Evolutionary conservation across 352 stramenopile species (phyloP).

Genomic region (Globisporangium mamillatum): DNA sequence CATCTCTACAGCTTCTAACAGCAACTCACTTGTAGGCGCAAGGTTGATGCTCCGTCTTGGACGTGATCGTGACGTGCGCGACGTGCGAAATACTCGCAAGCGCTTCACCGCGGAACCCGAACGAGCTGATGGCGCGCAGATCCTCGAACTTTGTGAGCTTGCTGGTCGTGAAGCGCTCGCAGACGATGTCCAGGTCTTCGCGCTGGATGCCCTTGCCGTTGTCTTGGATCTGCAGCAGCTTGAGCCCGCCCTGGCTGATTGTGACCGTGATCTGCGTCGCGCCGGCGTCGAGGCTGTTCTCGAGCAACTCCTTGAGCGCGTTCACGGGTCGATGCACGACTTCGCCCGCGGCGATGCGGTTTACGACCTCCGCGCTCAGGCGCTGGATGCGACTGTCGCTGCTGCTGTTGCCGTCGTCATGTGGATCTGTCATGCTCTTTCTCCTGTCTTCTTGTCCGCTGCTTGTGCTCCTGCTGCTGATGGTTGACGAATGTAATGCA

Average conservation of each 20-base stretch:
- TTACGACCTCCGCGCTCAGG: conserved; percentile 90
- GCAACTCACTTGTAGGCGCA: conserved; percentile 77
- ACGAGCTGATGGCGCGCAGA: conserved; percentile 92
- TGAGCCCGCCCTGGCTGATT: conserved; percentile 85
- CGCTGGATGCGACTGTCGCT: conserved; percentile 72
- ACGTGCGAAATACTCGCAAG: conserved; percentile 97
- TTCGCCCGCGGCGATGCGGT: conserved; percentile 94
- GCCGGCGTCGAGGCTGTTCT: conserved; percentile 98
- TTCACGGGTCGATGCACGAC: conserved; percentile 94
- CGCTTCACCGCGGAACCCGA: conserved; percentile 98
- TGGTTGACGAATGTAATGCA: neutral
- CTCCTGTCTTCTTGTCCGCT: neutral
- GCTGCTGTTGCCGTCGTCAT: neutral
- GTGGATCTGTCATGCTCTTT: conserved; percentile 1
- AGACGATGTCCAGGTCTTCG: conserved; percentile 94
- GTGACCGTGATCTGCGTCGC: conserved; percentile 82
- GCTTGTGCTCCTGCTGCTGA: neutral
- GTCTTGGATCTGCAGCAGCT: conserved; percentile 94
- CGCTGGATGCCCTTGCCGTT: conserved; percentile 92
- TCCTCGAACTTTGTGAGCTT: conserved; percentile 96
- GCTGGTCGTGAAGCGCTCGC: conserved; percentile 97
- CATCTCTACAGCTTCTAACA: no score
- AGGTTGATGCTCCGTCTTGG: conserved; percentile 68
- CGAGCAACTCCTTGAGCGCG: conserved; percentile 97
- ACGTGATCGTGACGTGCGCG: conserved; percentile 89